Evolutionary conservation across 331 rosid genomes (phyloP).

Genomic region (Prunus yedoensis): DNA sequence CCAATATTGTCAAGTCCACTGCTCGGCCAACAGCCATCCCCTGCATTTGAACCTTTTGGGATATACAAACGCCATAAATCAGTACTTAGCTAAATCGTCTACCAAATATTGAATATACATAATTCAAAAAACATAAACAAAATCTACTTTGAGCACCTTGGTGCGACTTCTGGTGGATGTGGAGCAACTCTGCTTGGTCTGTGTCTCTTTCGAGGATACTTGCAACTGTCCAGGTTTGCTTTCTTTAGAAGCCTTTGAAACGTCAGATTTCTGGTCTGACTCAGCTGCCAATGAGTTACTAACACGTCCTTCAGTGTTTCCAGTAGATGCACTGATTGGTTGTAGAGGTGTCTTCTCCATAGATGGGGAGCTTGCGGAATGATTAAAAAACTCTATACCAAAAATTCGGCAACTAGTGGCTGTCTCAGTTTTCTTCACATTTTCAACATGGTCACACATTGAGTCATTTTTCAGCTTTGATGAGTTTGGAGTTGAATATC

Average conservation of each 20-base stretch:
- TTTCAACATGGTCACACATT: slow-evolving; percentile 42
- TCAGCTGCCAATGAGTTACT: slow-evolving; percentile 37
- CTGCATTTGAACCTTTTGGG: slow-evolving; percentile 78
- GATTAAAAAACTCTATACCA: slow-evolving; percentile 58
- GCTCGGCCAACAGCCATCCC: slow-evolving; percentile 92
- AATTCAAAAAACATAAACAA: neutral
- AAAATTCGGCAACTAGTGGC: slow-evolving; percentile 56
- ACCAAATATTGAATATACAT: neutral
- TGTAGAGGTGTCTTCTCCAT: slow-evolving; percentile 38
- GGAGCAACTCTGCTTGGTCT: slow-evolving; percentile 49
- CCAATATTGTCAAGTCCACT: slow-evolving; percentile 69
- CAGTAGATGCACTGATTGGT: slow-evolving; percentile 17
- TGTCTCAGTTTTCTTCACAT: slow-evolving; percentile 56
- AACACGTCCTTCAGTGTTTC: slow-evolving; percentile 39
- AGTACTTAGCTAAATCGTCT: slow-evolving; percentile 16
- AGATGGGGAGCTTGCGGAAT: slow-evolving; percentile 27
- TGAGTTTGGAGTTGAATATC: slow-evolving; percentile 36
- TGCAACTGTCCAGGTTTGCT: slow-evolving; percentile 36
- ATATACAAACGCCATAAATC: slow-evolving; percentile 26
- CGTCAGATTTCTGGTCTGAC: slow-evolving; percentile 47
- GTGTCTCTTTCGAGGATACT: slow-evolving; percentile 47
- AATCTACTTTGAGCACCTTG: slow-evolving; percentile 47
- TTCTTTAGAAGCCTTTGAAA: slow-evolving; percentile 51
- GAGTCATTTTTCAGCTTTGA: slow-evolving; percentile 43
- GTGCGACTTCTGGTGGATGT: slow-evolving; percentile 65